A percentile compares a stretch with the other conserved stretches of the same genome.
Evolutionary conservation across 371 early-diverging fungal genomes (phyloP).

Genomic region (Actinomortierella ambigua): DNA sequence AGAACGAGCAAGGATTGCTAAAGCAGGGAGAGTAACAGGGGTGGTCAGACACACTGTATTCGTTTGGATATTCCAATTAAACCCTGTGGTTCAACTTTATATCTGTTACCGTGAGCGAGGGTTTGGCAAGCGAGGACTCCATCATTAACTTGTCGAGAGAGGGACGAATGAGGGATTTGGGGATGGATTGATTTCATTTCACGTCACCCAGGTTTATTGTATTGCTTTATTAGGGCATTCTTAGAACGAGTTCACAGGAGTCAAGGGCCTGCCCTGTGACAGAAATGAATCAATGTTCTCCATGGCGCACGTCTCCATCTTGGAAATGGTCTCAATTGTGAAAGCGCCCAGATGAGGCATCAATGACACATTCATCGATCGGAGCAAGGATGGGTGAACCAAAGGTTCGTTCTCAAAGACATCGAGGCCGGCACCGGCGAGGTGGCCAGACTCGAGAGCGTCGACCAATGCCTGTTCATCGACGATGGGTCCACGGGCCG

Average conservation of each 20-base stretch:
- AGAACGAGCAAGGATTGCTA: no score
- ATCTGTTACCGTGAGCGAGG: no score
- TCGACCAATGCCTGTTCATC: conserved; percentile 57
- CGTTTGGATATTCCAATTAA: no score
- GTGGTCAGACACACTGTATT: no score
- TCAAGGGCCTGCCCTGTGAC: conserved; percentile 19
- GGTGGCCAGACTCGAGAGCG: conserved; percentile 59
- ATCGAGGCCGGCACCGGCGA: conserved; percentile 61
- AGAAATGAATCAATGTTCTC: conserved; percentile 33
- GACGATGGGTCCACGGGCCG: conserved; percentile 65
- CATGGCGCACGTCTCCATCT: conserved; percentile 40
- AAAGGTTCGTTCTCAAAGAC: conserved; percentile 58
- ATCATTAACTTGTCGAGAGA: no score
- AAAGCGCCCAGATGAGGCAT: conserved; percentile 45
- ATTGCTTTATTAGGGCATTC: no score
- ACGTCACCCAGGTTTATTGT: no score
- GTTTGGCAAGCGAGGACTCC: no score
- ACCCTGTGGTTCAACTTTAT: no score
- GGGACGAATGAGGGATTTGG: no score
- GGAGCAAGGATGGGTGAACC: conserved; percentile 33
- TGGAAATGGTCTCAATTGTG: conserved; percentile 36
- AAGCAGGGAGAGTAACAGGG: no score
- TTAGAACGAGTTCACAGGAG: conserved; percentile 29
- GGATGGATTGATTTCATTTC: no score
- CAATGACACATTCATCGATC: conserved; percentile 40